These are phyloP conservation scores for Mimosa pudica DNA, from an alignment of 306 rosid species.

Conservation along the genomic window DNA sequence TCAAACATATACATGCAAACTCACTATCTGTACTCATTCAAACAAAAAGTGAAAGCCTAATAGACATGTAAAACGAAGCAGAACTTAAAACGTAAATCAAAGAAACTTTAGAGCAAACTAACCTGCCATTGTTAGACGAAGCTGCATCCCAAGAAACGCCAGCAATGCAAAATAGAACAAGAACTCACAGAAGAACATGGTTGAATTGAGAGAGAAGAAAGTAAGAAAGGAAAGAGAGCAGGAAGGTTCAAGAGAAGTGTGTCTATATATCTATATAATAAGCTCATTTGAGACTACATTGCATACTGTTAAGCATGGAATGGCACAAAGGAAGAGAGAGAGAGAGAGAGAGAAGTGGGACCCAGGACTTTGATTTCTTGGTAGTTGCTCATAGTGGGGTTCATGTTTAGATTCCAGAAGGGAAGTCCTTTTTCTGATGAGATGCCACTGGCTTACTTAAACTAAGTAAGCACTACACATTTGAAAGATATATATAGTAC, in stretches of 20 bases:
- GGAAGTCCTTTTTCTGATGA: slow-evolving; percentile 17
- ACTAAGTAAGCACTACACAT: not conserved
- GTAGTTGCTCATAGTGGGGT: slow-evolving; percentile 39
- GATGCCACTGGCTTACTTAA: not conserved
- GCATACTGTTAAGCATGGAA: not conserved
- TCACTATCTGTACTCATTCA: not conserved
- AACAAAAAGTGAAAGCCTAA: slow-evolving; percentile 20
- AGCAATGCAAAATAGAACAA: slow-evolving; percentile 55
- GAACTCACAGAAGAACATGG: slow-evolving; percentile 50
- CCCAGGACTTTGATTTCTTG: slow-evolving; percentile 2
- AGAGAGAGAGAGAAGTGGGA: slow-evolving; percentile 12
- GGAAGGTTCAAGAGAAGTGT: slow-evolving; percentile 13
- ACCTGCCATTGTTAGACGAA: slow-evolving; percentile 76
- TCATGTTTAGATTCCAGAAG: slow-evolving; percentile 34
- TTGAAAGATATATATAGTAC: not conserved
- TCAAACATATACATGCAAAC: slow-evolving; percentile 29
- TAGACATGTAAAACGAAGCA: slow-evolving; percentile 21
- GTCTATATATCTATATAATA: not conserved
- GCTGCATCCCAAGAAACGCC: slow-evolving; percentile 62
- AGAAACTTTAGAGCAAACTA: slow-evolving; percentile 42
- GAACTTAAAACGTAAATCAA: slow-evolving; percentile 29
- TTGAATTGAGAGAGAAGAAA: slow-evolving; percentile 34
- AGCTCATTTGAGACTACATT: slow-evolving; percentile 38
- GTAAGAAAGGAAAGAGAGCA: slow-evolving; percentile 27
- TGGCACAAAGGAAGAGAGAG: slow-evolving; percentile 21